phyloP scores from a whole-genome alignment of 768 basidiomycete genomes.

The Lactarius indigo region DNA sequence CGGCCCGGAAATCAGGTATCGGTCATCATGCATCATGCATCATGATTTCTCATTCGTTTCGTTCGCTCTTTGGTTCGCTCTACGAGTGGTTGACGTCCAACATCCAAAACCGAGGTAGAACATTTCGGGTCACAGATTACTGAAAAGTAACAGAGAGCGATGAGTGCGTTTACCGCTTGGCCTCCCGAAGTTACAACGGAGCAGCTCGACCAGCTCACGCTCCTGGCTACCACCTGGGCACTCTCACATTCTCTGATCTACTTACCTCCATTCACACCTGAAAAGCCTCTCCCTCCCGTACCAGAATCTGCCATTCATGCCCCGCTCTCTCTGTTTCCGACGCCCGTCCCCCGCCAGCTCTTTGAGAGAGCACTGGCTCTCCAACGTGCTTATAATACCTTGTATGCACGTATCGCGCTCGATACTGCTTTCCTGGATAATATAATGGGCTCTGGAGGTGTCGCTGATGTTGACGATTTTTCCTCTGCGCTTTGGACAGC shows the following conservation, averaged over 20 bases:
- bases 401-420: constrained; percentile 81
- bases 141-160: neutral
- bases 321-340: constrained; percentile 83
- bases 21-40: too few species aligned
- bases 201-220: constrained; percentile 57
- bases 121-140: neutral
- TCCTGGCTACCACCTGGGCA: constrained; percentile 76
- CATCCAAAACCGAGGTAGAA: too few species aligned
- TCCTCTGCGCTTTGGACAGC: constrained; percentile 82
- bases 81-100: neutral
- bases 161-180: constrained; percentile 43
- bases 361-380: constrained; percentile 64
- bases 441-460: constrained; percentile 78
- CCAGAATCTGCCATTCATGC: constrained; percentile 84
- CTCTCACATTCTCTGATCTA: constrained; percentile 83
- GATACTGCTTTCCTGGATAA: constrained; percentile 77
- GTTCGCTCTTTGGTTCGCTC: neutral
- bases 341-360: constrained; percentile 72
- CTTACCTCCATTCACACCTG: constrained; percentile 49
- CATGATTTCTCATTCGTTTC: neutral
- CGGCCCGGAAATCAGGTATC: neutral
- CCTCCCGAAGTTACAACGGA: constrained; percentile 62
- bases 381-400: constrained; percentile 75
- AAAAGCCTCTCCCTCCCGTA: constrained; percentile 40
- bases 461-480: constrained; percentile 82